A percentile compares a stretch with the other conserved stretches of the same genome.
These are phyloP conservation scores for Paramecium primaurelia DNA, from an alignment of 73 alveolate species.

Conservation along the genomic window DNA sequence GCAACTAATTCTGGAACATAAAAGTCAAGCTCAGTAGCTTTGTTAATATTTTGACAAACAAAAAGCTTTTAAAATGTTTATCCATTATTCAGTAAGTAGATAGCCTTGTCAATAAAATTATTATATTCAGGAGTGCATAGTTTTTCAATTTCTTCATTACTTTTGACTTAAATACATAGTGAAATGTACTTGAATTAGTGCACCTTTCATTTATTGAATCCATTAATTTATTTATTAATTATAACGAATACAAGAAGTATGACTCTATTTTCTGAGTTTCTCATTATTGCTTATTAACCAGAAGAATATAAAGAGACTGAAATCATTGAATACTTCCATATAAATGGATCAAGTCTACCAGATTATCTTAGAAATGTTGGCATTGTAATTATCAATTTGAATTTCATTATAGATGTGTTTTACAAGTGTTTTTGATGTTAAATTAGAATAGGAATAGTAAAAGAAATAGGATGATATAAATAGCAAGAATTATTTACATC, in stretches of 20 bases:
- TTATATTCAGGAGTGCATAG: not conserved
- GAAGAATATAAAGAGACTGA: not conserved
- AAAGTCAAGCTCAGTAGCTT: not conserved
- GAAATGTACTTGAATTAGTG: not conserved
- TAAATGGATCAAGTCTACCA: not conserved
- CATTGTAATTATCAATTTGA: not conserved
- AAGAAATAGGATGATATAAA: not conserved
- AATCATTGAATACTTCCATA: not conserved
- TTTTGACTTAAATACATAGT: not conserved
- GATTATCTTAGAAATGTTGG: not conserved
- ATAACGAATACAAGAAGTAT: constrained; percentile 10
- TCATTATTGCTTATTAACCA: not conserved
- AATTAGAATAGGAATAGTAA: not conserved
- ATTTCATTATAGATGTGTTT: not conserved
- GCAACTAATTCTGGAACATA: not conserved
- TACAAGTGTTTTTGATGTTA: not conserved
- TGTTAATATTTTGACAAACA: not conserved
- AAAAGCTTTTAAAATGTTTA: not conserved
- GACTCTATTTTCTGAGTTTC: not conserved
- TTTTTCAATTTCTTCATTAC: not conserved
- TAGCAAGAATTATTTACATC: constrained; percentile 9
- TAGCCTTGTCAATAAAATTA: not conserved
- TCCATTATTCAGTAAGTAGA: not conserved
- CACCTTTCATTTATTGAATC: not conserved
- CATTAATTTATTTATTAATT: not conserved